These are phyloP conservation scores for Debaryomyces fabryi DNA, from an alignment of 1,139 yeast genomes.

Conservation along the genomic window DNA sequence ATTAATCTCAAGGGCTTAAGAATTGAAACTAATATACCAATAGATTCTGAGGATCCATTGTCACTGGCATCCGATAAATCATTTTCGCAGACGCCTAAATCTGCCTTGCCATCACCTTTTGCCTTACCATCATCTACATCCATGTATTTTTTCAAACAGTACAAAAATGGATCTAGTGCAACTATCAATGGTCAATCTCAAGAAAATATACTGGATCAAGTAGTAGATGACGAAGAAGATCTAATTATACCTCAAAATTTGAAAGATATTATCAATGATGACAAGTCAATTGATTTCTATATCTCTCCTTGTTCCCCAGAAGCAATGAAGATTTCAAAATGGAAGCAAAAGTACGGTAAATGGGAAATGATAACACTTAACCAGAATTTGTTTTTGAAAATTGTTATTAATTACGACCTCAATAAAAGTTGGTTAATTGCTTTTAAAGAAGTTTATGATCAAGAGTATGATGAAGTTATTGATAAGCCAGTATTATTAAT, in stretches of 20 bases:
- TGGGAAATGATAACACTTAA: conserved; percentile 50
- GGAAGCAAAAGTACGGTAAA: conserved; percentile 48
- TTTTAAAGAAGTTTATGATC: conserved; percentile 45
- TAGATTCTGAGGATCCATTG: conserved; percentile 6
- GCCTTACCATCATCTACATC: conserved; percentile 52
- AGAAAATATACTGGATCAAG: neutral
- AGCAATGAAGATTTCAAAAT: conserved; percentile 44
- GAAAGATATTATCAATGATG: conserved; percentile 44
- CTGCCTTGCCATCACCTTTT: conserved; percentile 39
- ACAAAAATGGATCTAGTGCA: conserved; percentile 18
- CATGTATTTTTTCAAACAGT: conserved; percentile 42
- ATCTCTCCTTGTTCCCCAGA: conserved; percentile 39
- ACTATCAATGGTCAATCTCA: conserved; percentile 5
- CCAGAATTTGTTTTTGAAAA: conserved; percentile 40
- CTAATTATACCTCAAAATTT: conserved; percentile 38
- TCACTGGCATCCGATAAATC: conserved; percentile 13
- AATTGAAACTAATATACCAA: conserved; percentile 5
- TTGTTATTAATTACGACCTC: conserved; percentile 39
- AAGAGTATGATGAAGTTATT: conserved; percentile 30
- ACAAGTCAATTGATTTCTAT: conserved; percentile 42
- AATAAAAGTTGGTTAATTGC: conserved; percentile 43
- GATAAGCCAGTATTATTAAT: conserved; percentile 44
- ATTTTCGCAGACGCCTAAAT: conserved; percentile 4
- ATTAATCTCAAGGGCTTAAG: conserved; percentile 7
- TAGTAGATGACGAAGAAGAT: conserved; percentile 18